These are phyloP conservation scores for Fusarium sp. DNA, from an alignment of 2,329 filamentous ascomycete species.

Conservation along the genomic window DNA sequence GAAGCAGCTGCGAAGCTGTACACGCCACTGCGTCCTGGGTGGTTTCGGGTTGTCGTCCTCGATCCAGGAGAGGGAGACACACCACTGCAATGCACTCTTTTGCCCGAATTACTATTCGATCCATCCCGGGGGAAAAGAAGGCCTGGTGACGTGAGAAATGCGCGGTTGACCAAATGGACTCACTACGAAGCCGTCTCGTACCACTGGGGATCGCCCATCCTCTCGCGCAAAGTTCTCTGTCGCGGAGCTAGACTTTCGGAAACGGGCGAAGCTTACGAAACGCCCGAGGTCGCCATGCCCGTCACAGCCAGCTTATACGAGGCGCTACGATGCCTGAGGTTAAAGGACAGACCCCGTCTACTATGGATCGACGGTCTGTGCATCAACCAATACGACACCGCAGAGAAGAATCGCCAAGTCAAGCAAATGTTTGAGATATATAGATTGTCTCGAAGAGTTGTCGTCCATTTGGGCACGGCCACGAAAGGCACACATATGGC, in stretches of 20 bases:
- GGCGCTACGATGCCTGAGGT: background rate
- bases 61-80: background rate
- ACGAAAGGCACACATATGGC: background rate
- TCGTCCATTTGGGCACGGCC: background rate
- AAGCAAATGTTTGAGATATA: background rate
- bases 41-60: background rate
- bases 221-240: background rate
- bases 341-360: background rate
- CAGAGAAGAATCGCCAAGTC: background rate
- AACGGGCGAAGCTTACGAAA: background rate
- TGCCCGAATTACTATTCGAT: background rate
- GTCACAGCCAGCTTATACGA: background rate
- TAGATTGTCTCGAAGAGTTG: background rate
- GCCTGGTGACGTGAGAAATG: background rate
- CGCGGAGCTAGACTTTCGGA: background rate
- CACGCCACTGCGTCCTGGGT: background rate
- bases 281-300: background rate
- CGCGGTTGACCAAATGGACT: background rate
- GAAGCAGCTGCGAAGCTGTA: background rate
- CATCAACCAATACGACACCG: background rate
- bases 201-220: background rate
- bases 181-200: background rate
- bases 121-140: background rate
- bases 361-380: background rate
- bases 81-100: background rate